A percentile compares a stretch with the other conserved stretches of the same genome.
Evolutionary conservation across 2,329 filamentous ascomycete species (phyloP).

Genomic region (Colletotrichum cereale): DNA sequence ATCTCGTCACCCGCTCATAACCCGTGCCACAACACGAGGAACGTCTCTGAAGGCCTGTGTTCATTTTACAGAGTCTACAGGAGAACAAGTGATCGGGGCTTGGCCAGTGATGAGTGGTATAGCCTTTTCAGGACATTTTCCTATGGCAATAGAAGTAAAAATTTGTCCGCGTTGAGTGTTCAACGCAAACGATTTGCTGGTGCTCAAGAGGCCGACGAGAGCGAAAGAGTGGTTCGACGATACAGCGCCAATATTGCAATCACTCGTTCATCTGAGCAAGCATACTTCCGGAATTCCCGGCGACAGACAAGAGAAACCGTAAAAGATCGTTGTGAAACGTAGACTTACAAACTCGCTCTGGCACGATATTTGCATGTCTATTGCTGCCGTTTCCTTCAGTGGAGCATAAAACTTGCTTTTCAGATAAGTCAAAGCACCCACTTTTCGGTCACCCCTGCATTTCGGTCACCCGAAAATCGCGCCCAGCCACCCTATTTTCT

Average conservation of each 20-base stretch:
- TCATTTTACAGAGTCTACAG: too few relatives aligned
- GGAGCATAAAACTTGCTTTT: not conserved
- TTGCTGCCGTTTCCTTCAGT: not conserved
- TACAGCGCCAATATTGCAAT: not conserved
- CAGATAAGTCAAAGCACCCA: too few relatives aligned
- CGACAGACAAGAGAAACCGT: not conserved
- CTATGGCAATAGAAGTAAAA: too few relatives aligned
- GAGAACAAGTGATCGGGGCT: too few relatives aligned
- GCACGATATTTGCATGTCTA: not conserved
- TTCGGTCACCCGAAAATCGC: too few relatives aligned
- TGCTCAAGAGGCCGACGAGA: not conserved
- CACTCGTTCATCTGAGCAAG: not conserved
- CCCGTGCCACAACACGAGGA: not conserved
- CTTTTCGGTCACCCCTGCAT: too few relatives aligned
- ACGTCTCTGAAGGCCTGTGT: too few relatives aligned
- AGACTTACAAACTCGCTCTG: not conserved
- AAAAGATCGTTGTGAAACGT: not conserved
- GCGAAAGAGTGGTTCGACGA: not conserved
- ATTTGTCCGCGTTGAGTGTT: too few relatives aligned
- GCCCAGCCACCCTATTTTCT: too few relatives aligned
- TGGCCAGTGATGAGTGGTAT: too few relatives aligned
- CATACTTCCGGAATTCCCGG: not conserved
- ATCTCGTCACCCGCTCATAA: rapidly evolving
- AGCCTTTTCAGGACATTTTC: too few relatives aligned
- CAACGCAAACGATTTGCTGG: not conserved